These are phyloP conservation scores for Cardiospermum halicacabum DNA, from an alignment of 345 rosid genomes.

Conservation along the genomic window DNA sequence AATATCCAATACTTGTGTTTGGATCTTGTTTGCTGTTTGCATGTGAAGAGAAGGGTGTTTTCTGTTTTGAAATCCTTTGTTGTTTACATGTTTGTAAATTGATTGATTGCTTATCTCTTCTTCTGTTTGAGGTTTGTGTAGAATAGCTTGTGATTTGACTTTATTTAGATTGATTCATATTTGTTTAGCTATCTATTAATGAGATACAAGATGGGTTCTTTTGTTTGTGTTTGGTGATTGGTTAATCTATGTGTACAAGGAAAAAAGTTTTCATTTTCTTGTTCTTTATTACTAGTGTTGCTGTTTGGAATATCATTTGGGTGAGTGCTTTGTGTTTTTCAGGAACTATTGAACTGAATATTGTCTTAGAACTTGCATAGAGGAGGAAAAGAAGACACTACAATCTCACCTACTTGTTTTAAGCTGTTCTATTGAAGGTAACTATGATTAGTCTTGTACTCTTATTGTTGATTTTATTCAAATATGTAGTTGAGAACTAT, in stretches of 20 bases:
- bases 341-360: not conserved
- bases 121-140: not conserved
- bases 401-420: not conserved
- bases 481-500: not conserved
- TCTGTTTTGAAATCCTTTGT: not conserved
- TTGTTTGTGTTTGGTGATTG: not conserved
- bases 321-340: not conserved
- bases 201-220: conserved; percentile 7
- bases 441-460: not conserved
- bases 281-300: not conserved
- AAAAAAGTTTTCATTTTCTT: not conserved
- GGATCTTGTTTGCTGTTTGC: conserved; percentile 20
- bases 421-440: not conserved
- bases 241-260: not conserved
- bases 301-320: not conserved
- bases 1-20: not conserved
- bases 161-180: not conserved
- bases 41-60: conserved; percentile 4
- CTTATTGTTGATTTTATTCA: not conserved
- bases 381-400: not conserved
- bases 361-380: not conserved
- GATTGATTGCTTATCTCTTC: conserved; percentile 2
- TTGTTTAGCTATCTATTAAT: not conserved
- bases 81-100: not conserved
- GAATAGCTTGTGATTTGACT: not conserved